A percentile compares a stretch with the other conserved stretches of the same genome.
Conservation (phyloP, 306 rosid genomes). For the Adenanthera pavonina region DNA sequence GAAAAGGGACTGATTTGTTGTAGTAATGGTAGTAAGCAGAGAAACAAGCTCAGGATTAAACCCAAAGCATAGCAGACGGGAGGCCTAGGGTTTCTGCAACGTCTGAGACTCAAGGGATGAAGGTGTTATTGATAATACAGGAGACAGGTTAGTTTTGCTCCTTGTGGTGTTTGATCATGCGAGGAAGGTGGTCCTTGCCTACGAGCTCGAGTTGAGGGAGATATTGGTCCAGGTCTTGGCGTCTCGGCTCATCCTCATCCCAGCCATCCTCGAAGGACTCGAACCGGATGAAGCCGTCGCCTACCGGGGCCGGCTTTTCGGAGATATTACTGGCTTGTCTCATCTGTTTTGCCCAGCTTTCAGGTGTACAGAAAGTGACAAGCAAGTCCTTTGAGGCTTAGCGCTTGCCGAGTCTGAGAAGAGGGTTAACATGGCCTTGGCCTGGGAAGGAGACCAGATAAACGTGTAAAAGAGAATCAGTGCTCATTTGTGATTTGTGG, state of each 20-base stretch:
- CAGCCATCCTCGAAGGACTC: slow-evolving; percentile 57
- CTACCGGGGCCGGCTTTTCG: slow-evolving; percentile 24
- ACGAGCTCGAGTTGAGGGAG: slow-evolving; percentile 41
- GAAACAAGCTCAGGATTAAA: slow-evolving; percentile 63
- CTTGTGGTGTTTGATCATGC: slow-evolving; percentile 26
- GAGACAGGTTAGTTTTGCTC: slow-evolving; percentile 36
- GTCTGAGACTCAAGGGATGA: slow-evolving; percentile 61
- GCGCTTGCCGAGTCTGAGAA: slow-evolving; percentile 57
- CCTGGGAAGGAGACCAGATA: slow-evolving; percentile 58
- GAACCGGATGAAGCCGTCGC: slow-evolving; percentile 55
- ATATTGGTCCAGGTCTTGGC: not conserved
- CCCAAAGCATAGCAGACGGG: slow-evolving; percentile 66
- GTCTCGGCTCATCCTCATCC: not conserved
- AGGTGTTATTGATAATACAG: slow-evolving; percentile 59
- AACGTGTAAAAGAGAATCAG: slow-evolving; percentile 40
- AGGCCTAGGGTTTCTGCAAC: slow-evolving; percentile 50
- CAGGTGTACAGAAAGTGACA: slow-evolving; percentile 53
- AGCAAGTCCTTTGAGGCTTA: slow-evolving; percentile 54
- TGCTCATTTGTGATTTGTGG: not conserved
- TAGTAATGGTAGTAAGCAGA: slow-evolving; percentile 50
- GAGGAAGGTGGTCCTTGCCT: slow-evolving; percentile 39
- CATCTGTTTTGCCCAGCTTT: slow-evolving; percentile 19
- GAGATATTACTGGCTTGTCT: slow-evolving; percentile 18
- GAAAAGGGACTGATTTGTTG: slow-evolving; percentile 45
- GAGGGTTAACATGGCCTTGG: slow-evolving; percentile 69